phyloP scores from a whole-genome alignment of 2,329 filamentous ascomycete species.

The Fusarium agapanthi region DNA sequence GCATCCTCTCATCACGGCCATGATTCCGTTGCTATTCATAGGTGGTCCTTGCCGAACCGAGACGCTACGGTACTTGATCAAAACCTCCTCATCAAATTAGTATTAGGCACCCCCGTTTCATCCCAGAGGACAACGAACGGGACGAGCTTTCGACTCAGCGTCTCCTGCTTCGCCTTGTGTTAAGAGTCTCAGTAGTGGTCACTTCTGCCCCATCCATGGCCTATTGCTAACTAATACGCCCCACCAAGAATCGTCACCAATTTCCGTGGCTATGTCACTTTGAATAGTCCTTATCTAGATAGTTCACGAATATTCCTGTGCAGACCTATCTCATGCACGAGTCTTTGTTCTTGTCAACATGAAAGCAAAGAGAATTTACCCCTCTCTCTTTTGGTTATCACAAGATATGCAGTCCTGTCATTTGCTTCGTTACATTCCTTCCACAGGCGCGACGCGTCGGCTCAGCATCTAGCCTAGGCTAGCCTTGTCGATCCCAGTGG shows the following conservation, averaged over 20 bases:
- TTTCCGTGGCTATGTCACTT: slow-evolving; percentile 1
- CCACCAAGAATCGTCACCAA: slow-evolving; percentile 30
- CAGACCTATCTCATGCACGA: background rate
- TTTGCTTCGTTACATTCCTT: slow-evolving; percentile 11
- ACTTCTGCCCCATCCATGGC: slow-evolving; percentile 11
- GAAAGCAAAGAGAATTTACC: background rate
- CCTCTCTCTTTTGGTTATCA: background rate
- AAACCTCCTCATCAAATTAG: slow-evolving; percentile 1
- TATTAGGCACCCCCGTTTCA: slow-evolving; percentile 1
- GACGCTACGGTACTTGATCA: slow-evolving; percentile 1
- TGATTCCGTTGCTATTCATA: slow-evolving; percentile 21
- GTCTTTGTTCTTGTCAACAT: background rate
- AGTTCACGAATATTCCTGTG: background rate
- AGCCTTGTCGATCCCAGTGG: slow-evolving; percentile 40
- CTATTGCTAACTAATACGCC: slow-evolving; percentile 7
- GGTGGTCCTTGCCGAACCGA: background rate
- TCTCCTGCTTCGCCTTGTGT: slow-evolving; percentile 29
- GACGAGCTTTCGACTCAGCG: slow-evolving; percentile 16
- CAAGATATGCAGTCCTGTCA: background rate
- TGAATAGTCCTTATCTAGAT: background rate
- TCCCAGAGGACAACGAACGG: background rate
- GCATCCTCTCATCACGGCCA: background rate
- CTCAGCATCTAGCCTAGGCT: slow-evolving; percentile 24
- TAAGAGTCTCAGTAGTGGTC: slow-evolving; percentile 9
- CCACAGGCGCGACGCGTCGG: slow-evolving; percentile 6